phyloP scores from a whole-genome alignment of 768 basidiomycete species.

The Clitopilus passeckerianus region DNA sequence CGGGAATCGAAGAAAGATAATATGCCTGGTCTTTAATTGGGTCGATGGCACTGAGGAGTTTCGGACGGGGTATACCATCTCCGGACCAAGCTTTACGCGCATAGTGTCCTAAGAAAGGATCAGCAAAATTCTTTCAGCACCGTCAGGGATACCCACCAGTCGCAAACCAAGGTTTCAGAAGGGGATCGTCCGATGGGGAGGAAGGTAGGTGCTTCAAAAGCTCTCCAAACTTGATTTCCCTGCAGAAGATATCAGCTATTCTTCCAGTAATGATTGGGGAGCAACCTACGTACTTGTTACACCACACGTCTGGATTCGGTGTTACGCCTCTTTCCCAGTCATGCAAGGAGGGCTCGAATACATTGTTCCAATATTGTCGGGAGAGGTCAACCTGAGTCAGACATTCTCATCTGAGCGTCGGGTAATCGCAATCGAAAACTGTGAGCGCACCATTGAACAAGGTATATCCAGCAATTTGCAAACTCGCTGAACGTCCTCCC shows the following conservation, averaged over 20 bases:
- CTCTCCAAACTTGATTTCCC: slow-evolving; percentile 90
- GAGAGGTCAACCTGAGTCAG: slow-evolving; percentile 73
- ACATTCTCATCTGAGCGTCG: too few species aligned
- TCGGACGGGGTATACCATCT: slow-evolving; percentile 31
- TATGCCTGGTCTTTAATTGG: slow-evolving; percentile 85
- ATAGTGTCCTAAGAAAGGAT: slow-evolving; percentile 65
- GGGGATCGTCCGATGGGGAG: slow-evolving; percentile 8
- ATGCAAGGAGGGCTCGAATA: slow-evolving; percentile 82
- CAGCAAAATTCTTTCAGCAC: background rate
- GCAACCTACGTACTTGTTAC: slow-evolving; percentile 59
- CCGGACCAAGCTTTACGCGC: slow-evolving; percentile 59
- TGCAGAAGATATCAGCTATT: slow-evolving; percentile 18
- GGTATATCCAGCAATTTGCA: slow-evolving; percentile 70
- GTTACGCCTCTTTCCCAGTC: slow-evolving; percentile 77
- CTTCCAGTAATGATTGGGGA: background rate
- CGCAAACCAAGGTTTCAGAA: slow-evolving; percentile 60
- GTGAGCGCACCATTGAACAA: slow-evolving; percentile 56
- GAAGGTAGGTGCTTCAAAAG: slow-evolving; percentile 59
- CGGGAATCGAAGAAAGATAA: slow-evolving; percentile 77
- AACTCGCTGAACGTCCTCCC: slow-evolving; percentile 83
- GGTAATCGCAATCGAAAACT: too few species aligned
- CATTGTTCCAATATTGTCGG: slow-evolving; percentile 84
- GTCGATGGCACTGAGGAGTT: slow-evolving; percentile 53
- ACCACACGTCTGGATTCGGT: slow-evolving; percentile 92
- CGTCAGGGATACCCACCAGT: slow-evolving; percentile 50